Base-by-base conservation (phyloP, 129 eudicot species). In the Lactuca saligna region DNA sequence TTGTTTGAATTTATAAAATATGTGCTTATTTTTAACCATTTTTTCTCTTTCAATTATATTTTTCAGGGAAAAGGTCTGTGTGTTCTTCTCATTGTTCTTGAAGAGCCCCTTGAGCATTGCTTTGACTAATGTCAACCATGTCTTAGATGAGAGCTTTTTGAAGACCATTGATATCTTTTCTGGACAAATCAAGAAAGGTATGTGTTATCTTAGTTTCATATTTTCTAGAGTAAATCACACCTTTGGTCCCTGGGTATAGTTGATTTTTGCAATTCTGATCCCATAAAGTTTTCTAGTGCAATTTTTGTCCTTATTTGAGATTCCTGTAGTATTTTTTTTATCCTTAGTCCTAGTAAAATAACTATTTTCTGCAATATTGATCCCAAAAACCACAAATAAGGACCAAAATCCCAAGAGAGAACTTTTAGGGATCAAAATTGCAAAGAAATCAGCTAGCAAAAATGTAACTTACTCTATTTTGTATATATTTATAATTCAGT, bases 61-160 rank as follows among this genome's bases (percentile, higher is more conserved):
- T 55, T 64, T 62, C 88, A 93, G 98, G 85, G 96, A 93, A 82
- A 87, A 80, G 83, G 90, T 71, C 7, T 89, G 95, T 20, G 86
- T 64, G 38, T 83, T 93, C 63, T 85, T 93, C 68, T 80, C 97
- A 8, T n/a, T 81, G 53, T 51, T 81, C 46, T 79, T 89, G 65
- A 76, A 73, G 63, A 77, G 71, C 65, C 73, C 82, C 79, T 83
- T 76, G 12, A 75, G 70, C 65, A 29, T 68, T 75, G 81, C 76
- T 55, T 56, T 50, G 58, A 65, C 56, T 11, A 68, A 71, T 53
- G 76, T 73, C 41, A 57, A 63, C 68, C 46, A 65, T 62, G 39
- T 54, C 8, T 16, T 16, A n/a, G 77, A 71, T 55, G 69, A 35
- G 39, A 74, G 56, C 50, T 78, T 56, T 13, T 8, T 73, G 51